phyloP scores from a whole-genome alignment of 768 basidiomycete genomes.

The Termitomyces sp. region DNA sequence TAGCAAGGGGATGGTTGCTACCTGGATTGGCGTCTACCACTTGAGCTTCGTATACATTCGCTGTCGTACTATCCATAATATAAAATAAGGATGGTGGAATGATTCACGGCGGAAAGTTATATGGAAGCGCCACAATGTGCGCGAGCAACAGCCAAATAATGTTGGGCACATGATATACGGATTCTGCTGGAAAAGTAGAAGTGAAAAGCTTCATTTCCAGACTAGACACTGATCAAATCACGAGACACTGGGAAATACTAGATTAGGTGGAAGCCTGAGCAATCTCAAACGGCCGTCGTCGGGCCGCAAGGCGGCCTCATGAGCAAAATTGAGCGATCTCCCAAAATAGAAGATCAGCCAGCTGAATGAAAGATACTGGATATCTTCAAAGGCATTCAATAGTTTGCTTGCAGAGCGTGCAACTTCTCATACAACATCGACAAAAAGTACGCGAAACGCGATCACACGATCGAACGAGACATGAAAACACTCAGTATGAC shows the following conservation, averaged over 20 bases:
- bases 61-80: not conserved
- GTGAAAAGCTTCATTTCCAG: too few relatives aligned
- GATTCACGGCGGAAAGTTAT: not conserved
- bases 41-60: not conserved
- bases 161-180: not conserved
- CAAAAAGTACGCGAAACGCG: not conserved
- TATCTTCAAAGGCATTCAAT: not conserved
- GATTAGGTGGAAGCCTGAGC: not conserved
- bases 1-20: not conserved
- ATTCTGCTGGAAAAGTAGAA: not conserved
- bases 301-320: not conserved
- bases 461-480: not conserved
- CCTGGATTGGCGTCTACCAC: not conserved
- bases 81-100: not conserved
- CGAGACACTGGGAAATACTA: not conserved
- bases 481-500: slow-evolving; percentile 21
- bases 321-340: not conserved
- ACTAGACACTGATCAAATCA: not conserved
- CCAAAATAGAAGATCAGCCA: too few relatives aligned
- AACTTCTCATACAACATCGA: not conserved
- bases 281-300: not conserved
- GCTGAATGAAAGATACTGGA: too few relatives aligned
- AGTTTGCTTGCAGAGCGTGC: not conserved
- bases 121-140: not conserved
- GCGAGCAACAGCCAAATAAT: not conserved